Base-by-base conservation (phyloP, 306 rosid species). In the Citrullus amarus region DNA sequence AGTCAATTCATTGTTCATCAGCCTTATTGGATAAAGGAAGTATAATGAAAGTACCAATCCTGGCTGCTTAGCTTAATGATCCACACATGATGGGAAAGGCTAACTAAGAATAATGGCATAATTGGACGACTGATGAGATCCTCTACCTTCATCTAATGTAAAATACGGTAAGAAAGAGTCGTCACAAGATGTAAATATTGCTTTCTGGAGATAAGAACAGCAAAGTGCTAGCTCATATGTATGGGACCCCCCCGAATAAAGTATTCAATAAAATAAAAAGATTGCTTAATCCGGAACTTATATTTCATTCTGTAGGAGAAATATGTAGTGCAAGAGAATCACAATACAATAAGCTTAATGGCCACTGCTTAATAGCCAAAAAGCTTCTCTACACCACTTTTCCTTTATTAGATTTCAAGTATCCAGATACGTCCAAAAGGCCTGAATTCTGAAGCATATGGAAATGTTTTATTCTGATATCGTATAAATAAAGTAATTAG, bases 341-440 rank as follows among this genome's bases (percentile, higher is more conserved):
- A 46, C 41, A 71, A 71, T 44, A 71, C 6, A 71, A 48, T 44
- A 71, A 51, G 60, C 60, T 51, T 72, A 72, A 72, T 72, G 77
- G 60, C 77, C 77, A 72, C 77, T 72, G 44, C 77, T 51, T 72
- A 30, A 14, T 72, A 72, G 77, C 77, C 77, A 72, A 72, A 50
- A 72, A 72, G 77, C 15, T 28, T 50, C 41, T 46, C 20, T 44
- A 46, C 20, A 70, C 76, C 76, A 70, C 76, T 44, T 70, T 50
- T 72, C 15, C 56, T 72, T 72, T 71, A 46, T 16, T 72, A 72
- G 41, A 72, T 44, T 44, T 50, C 57, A 14, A 22, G 58, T 48
- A 71, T 71, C 58, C 16, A 71, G 76, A 71, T 48, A 46, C 77
- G 38, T 30, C 28, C 43, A 72, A 51, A 72, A 72, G 60, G 59